Evolutionary conservation across 805 yeast genomes (phyloP).

Genomic region (Lachancea meyersii): DNA sequence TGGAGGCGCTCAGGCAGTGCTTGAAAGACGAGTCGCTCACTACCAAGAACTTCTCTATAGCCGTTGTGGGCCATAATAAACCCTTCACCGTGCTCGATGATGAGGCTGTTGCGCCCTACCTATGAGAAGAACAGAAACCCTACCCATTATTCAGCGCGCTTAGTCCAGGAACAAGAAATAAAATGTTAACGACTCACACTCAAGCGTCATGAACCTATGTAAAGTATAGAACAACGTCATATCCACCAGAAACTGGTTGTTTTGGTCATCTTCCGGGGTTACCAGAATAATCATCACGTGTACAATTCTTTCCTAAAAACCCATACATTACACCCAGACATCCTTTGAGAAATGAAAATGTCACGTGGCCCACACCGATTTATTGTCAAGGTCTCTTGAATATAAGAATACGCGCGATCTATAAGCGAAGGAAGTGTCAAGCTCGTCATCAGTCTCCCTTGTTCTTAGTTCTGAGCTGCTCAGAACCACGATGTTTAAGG

Average conservation of each 20-base stretch:
- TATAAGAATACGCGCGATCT: too few species aligned
- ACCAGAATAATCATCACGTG: background rate
- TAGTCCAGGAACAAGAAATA: too few species aligned
- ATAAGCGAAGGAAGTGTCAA: too few species aligned
- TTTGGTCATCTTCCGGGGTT: background rate
- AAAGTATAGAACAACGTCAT: slow-evolving; percentile 5
- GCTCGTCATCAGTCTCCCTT: too few species aligned
- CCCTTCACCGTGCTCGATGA: slow-evolving; percentile 78
- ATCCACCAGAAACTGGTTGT: background rate
- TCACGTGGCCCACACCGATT: too few species aligned
- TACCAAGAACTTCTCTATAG: slow-evolving; percentile 77
- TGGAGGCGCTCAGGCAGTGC: slow-evolving; percentile 89
- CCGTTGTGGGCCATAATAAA: slow-evolving; percentile 80
- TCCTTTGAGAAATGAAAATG: too few species aligned
- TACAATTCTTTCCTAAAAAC: too few species aligned
- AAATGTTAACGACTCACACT: too few species aligned
- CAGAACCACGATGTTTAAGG: background rate
- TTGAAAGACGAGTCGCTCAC: slow-evolving; percentile 91
- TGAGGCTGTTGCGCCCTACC: slow-evolving; percentile 54
- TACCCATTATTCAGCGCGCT: too few species aligned
- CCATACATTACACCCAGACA: too few species aligned
- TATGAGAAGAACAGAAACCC: slow-evolving; percentile 20
- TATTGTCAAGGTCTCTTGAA: too few species aligned
- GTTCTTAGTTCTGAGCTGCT: too few species aligned
- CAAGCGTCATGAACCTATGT: slow-evolving; percentile 5